These are phyloP conservation scores for Talaromyces sp. DNA, from an alignment of 2,329 filamentous ascomycete genomes.

Conservation along the genomic window DNA sequence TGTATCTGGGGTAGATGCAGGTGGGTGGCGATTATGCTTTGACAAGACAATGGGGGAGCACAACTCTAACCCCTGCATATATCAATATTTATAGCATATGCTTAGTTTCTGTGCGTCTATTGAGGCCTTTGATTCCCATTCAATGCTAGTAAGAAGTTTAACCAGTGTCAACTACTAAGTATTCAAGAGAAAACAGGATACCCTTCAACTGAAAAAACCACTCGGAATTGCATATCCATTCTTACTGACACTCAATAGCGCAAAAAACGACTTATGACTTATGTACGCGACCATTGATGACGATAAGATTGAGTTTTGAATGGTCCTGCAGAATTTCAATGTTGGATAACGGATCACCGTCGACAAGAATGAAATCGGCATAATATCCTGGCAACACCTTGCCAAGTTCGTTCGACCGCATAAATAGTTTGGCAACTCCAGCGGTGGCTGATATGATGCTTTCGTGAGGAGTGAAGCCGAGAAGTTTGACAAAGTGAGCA, in stretches of 20 bases:
- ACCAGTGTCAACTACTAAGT: too few species aligned
- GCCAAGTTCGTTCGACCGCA: slow-evolving; percentile 32
- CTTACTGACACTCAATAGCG: too few species aligned
- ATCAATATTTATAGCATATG: not conserved
- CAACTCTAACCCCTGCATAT: not conserved
- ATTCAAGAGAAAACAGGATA: too few species aligned
- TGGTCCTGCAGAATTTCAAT: slow-evolving; percentile 41
- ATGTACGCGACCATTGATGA: slow-evolving; percentile 46
- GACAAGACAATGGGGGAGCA: not conserved
- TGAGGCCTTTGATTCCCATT: too few species aligned
- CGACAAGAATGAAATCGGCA: slow-evolving; percentile 43
- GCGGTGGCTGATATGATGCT: slow-evolving; percentile 41
- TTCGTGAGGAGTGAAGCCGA: slow-evolving; percentile 43
- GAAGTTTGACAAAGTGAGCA: slow-evolving; percentile 42
- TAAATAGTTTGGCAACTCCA: slow-evolving; percentile 38
- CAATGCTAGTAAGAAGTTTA: slow-evolving; percentile 37
- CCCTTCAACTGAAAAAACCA: too few species aligned
- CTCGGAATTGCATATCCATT: too few species aligned
- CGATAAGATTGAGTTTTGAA: slow-evolving; percentile 41
- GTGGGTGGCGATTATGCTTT: not conserved
- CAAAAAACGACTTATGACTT: slow-evolving; percentile 20
- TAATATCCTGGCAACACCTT: slow-evolving; percentile 39
- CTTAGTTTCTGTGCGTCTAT: too few species aligned
- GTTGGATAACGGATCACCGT: slow-evolving; percentile 42
- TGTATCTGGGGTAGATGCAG: not conserved